These are phyloP conservation scores for Closterium sp. DNA, from an alignment of 139 green algal genomes.

Conservation along the genomic window DNA sequence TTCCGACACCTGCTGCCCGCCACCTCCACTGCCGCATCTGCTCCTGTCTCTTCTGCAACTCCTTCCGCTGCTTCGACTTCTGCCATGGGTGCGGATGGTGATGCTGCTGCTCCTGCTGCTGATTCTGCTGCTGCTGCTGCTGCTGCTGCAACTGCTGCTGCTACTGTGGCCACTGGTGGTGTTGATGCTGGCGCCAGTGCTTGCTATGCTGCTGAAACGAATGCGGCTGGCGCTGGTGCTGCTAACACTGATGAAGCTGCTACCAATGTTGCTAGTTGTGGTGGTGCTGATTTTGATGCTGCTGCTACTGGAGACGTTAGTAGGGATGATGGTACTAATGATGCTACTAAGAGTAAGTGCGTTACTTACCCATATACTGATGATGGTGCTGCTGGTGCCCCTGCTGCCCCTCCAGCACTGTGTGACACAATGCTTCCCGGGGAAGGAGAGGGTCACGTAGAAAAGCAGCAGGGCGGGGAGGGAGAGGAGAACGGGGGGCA, in stretches of 20 bases:
- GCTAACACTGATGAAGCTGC: neutral
- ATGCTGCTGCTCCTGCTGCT: neutral
- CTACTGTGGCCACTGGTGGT: neutral
- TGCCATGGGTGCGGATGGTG: neutral
- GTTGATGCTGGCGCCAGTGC: neutral
- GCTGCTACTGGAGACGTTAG: neutral
- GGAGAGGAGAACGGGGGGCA: too few species aligned
- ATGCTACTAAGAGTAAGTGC: too few species aligned
- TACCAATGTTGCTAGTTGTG: neutral
- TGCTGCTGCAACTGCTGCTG: neutral
- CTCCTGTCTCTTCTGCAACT: too few species aligned
- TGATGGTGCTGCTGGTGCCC: neutral
- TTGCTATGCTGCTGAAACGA: neutral
- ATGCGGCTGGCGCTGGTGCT: neutral
- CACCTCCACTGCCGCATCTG: neutral
- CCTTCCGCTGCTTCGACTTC: neutral
- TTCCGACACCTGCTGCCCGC: neutral
- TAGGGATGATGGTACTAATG: neutral
- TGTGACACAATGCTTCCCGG: neutral
- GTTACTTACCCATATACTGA: too few species aligned
- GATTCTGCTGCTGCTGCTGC: neutral
- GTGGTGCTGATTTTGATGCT: neutral
- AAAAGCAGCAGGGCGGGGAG: too few species aligned
- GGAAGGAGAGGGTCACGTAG: neutral
- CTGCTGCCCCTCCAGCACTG: neutral